These are phyloP conservation scores for Blumeria hordei DNA, from an alignment of 2,329 filamentous ascomycete species.

Conservation along the genomic window DNA sequence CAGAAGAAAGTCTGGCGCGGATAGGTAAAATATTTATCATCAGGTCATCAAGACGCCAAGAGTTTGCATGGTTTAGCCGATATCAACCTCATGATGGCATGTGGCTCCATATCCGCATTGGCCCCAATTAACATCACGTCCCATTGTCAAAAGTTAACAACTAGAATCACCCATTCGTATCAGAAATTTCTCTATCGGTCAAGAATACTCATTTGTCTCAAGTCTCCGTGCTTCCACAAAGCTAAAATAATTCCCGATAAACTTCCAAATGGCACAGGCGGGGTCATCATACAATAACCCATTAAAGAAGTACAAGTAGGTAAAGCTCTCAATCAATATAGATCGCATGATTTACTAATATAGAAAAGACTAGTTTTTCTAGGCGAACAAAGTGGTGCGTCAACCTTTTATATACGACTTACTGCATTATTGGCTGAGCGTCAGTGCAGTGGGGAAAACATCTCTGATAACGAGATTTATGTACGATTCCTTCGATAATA, in stretches of 20 bases:
- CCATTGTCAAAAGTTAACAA: too few species aligned
- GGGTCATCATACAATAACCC: conserved; percentile 92
- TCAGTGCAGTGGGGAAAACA: conserved; percentile 72
- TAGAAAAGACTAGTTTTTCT: conserved; percentile 66
- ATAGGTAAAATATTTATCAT: background rate
- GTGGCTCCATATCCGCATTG: too few species aligned
- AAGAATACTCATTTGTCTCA: too few species aligned
- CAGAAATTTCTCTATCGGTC: too few species aligned
- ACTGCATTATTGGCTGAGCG: conserved; percentile 6
- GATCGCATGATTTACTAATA: conserved; percentile 5
- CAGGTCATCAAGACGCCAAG: too few species aligned
- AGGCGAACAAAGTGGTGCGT: conserved; percentile 91
- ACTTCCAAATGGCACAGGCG: conserved; percentile 46
- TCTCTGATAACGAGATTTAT: conserved; percentile 98
- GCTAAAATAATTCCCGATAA: too few species aligned
- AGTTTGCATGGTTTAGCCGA: too few species aligned
- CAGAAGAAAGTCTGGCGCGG: too few species aligned
- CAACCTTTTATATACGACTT: conserved; percentile 6
- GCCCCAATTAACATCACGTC: too few species aligned
- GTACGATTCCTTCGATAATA: conserved; percentile 99
- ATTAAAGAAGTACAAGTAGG: conserved; percentile 98
- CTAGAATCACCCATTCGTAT: too few species aligned
- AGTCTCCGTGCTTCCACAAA: too few species aligned
- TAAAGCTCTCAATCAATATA: background rate
- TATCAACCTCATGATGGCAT: too few species aligned